Percentiles rank a stretch among this genome's conserved stretches.
These are phyloP conservation scores for Sphagnum tenellum DNA, from an alignment of 225 moss, liverwort and hornwort genomes.

Conservation along the genomic window DNA sequence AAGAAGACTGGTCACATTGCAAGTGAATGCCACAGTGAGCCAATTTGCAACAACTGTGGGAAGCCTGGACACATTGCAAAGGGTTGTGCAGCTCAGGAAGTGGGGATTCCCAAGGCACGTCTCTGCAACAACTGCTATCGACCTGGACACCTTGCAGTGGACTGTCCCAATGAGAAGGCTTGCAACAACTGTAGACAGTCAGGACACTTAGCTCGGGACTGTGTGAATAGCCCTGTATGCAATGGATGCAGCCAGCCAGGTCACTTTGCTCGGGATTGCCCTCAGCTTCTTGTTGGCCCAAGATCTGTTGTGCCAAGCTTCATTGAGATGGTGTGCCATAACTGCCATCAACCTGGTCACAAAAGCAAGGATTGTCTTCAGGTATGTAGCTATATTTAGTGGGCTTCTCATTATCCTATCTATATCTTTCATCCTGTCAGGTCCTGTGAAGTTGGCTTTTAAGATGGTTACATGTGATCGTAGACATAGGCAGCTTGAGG, in stretches of 20 bases:
- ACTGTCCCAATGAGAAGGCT: conserved; percentile 66
- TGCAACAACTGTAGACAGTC: conserved; percentile 65
- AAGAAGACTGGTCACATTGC: conserved; percentile 68
- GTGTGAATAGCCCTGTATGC: conserved; percentile 56
- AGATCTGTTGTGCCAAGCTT: conserved; percentile 37
- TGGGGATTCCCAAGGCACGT: conserved; percentile 51
- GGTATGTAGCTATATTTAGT: conserved; percentile 7
- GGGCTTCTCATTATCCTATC: no score
- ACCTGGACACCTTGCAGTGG: conserved; percentile 61
- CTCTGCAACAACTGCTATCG: conserved; percentile 67
- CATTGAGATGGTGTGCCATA: conserved; percentile 55
- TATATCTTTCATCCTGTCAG: no score
- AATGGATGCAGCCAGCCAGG: conserved; percentile 65
- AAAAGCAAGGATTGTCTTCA: conserved; percentile 66
- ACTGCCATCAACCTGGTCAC: conserved; percentile 62
- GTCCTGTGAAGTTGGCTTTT: no score
- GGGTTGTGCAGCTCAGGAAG: conserved; percentile 55
- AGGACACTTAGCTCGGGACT: conserved; percentile 59
- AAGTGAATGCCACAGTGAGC: conserved; percentile 60
- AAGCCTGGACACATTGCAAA: conserved; percentile 63
- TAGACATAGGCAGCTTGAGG: no score
- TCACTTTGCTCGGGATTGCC: conserved; percentile 60
- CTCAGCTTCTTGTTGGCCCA: conserved; percentile 16
- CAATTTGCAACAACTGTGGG: conserved; percentile 60
- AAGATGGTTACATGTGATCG: no score